Evolutionary conservation across 2,329 filamentous ascomycete genomes (phyloP).

Genomic region (Ophiobolus disseminans): DNA sequence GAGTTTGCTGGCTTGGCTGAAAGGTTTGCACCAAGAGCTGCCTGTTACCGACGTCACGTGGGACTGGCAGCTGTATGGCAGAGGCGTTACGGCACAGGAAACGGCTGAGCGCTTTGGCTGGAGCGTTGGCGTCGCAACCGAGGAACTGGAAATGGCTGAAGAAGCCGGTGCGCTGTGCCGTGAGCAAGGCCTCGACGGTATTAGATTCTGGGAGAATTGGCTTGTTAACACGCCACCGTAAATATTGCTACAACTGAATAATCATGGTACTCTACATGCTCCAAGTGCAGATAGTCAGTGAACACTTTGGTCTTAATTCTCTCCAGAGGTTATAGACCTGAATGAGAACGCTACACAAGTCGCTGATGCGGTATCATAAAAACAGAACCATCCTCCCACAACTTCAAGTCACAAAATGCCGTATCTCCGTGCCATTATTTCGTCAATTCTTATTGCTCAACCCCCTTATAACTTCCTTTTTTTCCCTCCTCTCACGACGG

Average conservation of each 20-base stretch:
- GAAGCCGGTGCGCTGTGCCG: conserved; percentile 86
- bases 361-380: not conserved
- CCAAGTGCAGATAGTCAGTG: too few relatives aligned
- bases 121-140: conserved; percentile 94
- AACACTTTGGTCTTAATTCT: too few relatives aligned
- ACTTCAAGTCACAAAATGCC: not conserved
- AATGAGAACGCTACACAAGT: conserved; percentile 1
- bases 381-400: not conserved
- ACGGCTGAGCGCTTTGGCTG: conserved; percentile 89
- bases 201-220: conserved; percentile 90
- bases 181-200: conserved; percentile 88
- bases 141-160: conserved; percentile 97
- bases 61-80: conserved; percentile 80
- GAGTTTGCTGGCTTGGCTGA: conserved; percentile 77
- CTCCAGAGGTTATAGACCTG: too few relatives aligned
- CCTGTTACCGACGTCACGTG: conserved; percentile 71
- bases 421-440: not conserved
- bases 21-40: conserved; percentile 71
- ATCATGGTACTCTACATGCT: too few relatives aligned
- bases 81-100: conserved; percentile 88
- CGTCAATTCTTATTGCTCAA: not conserved
- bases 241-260: too few relatives aligned
- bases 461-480: not conserved
- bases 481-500: conserved; percentile 6
- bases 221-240: too few relatives aligned